Percentiles rank a stretch among this genome's conserved stretches.
These are phyloP conservation scores for Cyanodermella asteris DNA, from an alignment of 2,329 filamentous ascomycete species.

Conservation along the genomic window DNA sequence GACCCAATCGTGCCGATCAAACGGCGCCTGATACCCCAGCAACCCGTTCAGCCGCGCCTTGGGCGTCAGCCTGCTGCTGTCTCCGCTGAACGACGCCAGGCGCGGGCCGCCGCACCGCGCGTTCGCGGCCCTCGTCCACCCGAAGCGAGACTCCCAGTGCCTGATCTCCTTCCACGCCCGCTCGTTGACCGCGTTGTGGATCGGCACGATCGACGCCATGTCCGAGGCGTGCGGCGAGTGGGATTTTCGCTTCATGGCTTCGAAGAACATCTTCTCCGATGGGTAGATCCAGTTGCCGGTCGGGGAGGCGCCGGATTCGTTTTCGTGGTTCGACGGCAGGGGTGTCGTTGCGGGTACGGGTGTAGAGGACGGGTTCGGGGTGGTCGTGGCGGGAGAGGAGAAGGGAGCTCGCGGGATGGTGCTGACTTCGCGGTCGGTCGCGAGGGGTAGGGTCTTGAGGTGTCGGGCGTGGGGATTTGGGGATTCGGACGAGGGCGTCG, in stretches of 20 bases:
- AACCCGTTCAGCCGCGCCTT: constrained; percentile 62
- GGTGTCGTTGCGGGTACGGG: constrained; percentile 11
- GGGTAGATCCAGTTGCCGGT: constrained; percentile 95
- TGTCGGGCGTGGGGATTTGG: constrained; percentile 4
- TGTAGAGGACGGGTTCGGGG: constrained; percentile 5
- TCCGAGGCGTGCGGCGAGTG: constrained; percentile 48
- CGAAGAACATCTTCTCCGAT: constrained; percentile 92
- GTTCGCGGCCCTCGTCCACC: constrained; percentile 30
- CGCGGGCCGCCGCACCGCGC: constrained; percentile 53
- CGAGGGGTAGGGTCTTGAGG: constrained; percentile 26
- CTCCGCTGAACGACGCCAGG: constrained; percentile 62
- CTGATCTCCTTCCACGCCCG: constrained; percentile 77
- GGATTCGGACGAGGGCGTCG: constrained; percentile 3
- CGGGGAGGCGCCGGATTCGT: constrained; percentile 31
- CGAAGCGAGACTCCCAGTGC: constrained; percentile 57
- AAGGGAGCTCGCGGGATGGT: constrained; percentile 47
- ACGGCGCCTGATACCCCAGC: constrained; percentile 75
- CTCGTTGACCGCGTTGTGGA: constrained; percentile 98
- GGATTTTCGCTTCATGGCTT: constrained; percentile 82
- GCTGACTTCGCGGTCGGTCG: constrained; percentile 50
- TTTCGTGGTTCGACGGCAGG: constrained; percentile 48
- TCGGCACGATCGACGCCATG: constrained; percentile 83
- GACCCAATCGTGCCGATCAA: constrained; percentile 94
- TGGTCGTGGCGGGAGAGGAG: constrained; percentile 7
- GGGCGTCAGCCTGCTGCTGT: constrained; percentile 44